These are phyloP conservation scores for Chlamydomonas asymmetrica DNA, from an alignment of 139 green algal genomes.

Conservation along the genomic window DNA sequence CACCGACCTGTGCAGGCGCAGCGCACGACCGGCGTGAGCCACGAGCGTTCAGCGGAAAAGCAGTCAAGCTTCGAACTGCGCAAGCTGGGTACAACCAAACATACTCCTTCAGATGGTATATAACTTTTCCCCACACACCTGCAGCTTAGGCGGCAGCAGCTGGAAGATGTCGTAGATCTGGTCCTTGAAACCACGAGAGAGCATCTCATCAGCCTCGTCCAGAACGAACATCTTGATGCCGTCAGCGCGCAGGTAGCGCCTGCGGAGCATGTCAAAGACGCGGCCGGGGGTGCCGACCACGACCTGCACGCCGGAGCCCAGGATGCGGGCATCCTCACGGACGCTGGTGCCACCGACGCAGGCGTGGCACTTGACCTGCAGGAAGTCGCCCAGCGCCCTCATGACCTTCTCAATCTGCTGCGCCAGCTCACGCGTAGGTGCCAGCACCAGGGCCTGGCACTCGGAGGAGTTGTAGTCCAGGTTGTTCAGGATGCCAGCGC, in stretches of 20 bases:
- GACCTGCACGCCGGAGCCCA: constrained; percentile 80
- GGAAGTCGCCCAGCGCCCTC: constrained; percentile 96
- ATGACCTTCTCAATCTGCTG: constrained; percentile 99
- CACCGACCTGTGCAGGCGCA: constrained; percentile 97
- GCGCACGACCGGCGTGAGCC: no score
- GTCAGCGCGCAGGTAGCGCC: constrained; percentile 87
- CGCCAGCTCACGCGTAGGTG: constrained; percentile 97
- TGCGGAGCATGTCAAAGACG: constrained; percentile 99
- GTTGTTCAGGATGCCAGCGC: constrained; percentile 96
- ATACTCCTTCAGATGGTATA: no score
- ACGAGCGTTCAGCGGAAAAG: no score
- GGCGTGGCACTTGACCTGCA: constrained; percentile 98
- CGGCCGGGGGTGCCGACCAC: constrained; percentile 98
- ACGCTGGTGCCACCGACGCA: constrained; percentile 98
- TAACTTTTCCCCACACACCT: constrained; percentile 62
- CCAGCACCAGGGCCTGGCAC: constrained; percentile 98
- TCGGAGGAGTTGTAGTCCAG: constrained; percentile 93
- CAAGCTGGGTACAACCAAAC: no score
- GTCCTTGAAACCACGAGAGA: constrained; percentile 98
- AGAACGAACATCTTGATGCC: constrained; percentile 95
- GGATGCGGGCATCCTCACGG: constrained; percentile 95
- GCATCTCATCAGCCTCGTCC: constrained; percentile 99
- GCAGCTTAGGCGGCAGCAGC: constrained; percentile 97
- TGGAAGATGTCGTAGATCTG: constrained; percentile 99
- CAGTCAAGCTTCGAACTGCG: no score